These are phyloP conservation scores for Daldinia eschscholtzii DNA, from an alignment of 2,329 filamentous ascomycete genomes.

Conservation along the genomic window DNA sequence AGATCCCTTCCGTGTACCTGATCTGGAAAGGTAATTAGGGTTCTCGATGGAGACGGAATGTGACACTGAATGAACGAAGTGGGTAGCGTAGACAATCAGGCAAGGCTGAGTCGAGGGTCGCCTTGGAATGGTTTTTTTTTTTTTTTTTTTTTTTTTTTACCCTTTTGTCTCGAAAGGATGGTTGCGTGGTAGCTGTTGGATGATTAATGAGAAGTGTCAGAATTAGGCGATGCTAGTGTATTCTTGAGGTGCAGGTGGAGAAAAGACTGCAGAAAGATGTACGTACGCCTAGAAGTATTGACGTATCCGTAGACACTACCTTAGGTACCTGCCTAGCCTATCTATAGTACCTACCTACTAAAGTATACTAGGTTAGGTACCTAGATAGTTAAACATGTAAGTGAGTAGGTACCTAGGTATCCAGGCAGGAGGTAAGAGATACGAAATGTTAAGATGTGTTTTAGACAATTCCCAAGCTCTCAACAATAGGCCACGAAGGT, in stretches of 20 bases:
- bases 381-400: too few relatives aligned
- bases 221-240: slow-evolving; percentile 28
- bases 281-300: not conserved
- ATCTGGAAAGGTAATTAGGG: slow-evolving; percentile 17
- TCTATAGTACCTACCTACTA: slow-evolving; percentile 4
- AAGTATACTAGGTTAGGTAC: not conserved
- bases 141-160: too few relatives aligned
- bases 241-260: slow-evolving; percentile 21
- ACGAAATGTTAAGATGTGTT: slow-evolving; percentile 1
- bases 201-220: slow-evolving; percentile 24
- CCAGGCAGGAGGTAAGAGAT: not conserved
- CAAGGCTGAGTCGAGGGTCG: slow-evolving; percentile 39
- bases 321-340: not conserved
- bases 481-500: slow-evolving; percentile 1
- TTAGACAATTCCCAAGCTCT: slow-evolving; percentile 1
- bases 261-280: not conserved
- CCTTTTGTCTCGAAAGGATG: slow-evolving; percentile 28
- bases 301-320: not conserved
- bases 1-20: slow-evolving; percentile 10
- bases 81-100: slow-evolving; percentile 12
- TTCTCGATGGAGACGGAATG: slow-evolving; percentile 23
- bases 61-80: slow-evolving; percentile 26
- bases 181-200: slow-evolving; percentile 14
- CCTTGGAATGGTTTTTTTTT: slow-evolving; percentile 17
- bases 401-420: slow-evolving; percentile 13